Evolutionary conservation across 1,284 basidiomycete genomes (phyloP), one percentile per base, ranked within the genome.

Genomic region (Papiliotrema terrestris): DNA sequence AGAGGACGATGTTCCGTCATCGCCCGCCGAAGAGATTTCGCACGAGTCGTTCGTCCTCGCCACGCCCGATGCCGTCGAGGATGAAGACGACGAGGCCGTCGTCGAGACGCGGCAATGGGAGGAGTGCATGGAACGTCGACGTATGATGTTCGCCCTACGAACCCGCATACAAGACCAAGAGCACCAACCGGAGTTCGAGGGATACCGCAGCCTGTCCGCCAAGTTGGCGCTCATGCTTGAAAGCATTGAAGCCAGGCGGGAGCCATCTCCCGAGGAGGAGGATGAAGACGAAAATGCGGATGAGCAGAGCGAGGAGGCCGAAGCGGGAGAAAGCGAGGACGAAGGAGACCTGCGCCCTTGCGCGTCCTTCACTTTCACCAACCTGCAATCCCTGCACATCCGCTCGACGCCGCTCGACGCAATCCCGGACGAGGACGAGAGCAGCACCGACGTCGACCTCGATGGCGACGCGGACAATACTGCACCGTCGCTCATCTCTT

Each of bases 101-200:
- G 51, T 45, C n/a, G 59, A 59, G 38, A 58, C 62, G 29, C 47
- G 53, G 25, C 65, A 69, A 48, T 74, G 72, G 72, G 65, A 68
- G 49, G 66, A 66, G 53, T 73, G 71, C 54, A 68, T 72, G 60
- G 69, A 71, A 37, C 53, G 73, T 29, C 57, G 72, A 36, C 46
- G 71, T 41, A 71, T 73, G 68, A 74, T 75, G 72, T 75, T 75
- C 51, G 69, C 70, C 13, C 65, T 73, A 67, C 60, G 61, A 39
- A 52, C 60, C 17, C 51, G 47, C 4, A 25, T 44, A 1, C 60
- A 60, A 5, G 56, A 49, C 25, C 57, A 54, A 1, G 58, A 58
- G 17, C 52, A 60, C 29, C 65, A 68, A 46, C 70, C 68, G 23
- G 66, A 71, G 55, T 74, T 75, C 47, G 72, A 73, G 48, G 73